phyloP scores from a whole-genome alignment of 768 basidiomycete species.

The Brasilioporus rufonigricans region DNA sequence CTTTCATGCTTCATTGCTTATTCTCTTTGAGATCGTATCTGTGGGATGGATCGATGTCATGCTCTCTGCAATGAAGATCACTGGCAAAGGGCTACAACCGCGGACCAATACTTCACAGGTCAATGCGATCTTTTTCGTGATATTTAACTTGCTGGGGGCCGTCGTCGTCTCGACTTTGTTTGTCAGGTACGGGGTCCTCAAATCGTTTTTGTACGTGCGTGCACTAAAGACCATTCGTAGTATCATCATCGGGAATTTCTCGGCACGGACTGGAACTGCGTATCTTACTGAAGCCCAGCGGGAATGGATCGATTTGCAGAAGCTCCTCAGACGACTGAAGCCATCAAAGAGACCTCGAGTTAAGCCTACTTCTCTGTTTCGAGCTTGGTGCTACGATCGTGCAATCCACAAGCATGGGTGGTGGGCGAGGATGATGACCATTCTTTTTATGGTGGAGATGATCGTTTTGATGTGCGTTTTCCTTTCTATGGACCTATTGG shows the following conservation, averaged over 20 bases:
- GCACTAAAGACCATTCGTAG: constrained; percentile 39
- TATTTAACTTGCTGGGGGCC: constrained; percentile 88
- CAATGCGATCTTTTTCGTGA: constrained; percentile 89
- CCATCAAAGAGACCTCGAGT: constrained; percentile 79
- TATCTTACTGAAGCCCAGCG: constrained; percentile 82
- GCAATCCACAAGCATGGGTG: constrained; percentile 91
- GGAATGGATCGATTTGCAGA: constrained; percentile 93
- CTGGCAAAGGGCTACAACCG: constrained; percentile 67
- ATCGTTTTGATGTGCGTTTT: constrained; percentile 70
- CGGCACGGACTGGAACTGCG: constrained; percentile 80
- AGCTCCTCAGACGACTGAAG: constrained; percentile 80
- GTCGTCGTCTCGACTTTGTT: constrained; percentile 89
- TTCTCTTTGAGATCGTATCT: constrained; percentile 95
- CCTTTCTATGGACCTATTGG: background rate
- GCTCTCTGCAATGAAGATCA: constrained; percentile 74
- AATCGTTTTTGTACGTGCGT: background rate
- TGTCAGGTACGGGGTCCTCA: constrained; percentile 62
- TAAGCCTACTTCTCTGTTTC: constrained; percentile 51
- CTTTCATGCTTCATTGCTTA: constrained; percentile 79
- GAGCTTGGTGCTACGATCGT: constrained; percentile 89
- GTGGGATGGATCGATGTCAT: constrained; percentile 97
- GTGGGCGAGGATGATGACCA: constrained; percentile 83
- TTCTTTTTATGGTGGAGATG: constrained; percentile 79
- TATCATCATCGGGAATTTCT: constrained; percentile 95
- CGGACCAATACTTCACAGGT: constrained; percentile 66